A percentile compares a stretch with the other conserved stretches of the same genome.
Conservation (phyloP, 352 stramenopile genomes). For the Phytophthora pinifolia region DNA sequence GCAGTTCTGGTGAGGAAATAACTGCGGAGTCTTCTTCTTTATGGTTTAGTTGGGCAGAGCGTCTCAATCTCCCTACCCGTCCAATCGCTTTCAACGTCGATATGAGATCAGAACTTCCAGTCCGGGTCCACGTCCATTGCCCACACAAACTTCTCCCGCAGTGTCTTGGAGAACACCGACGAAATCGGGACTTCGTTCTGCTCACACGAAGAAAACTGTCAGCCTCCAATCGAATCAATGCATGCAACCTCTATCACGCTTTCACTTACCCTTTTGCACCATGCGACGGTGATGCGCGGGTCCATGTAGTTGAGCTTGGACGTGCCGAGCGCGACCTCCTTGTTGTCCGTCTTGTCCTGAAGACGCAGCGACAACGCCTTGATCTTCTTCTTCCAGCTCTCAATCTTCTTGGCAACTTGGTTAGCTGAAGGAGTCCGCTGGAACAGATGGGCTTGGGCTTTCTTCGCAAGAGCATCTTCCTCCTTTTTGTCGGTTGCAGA, state of each 20-base stretch:
- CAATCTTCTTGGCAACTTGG: slow-evolving; percentile 95
- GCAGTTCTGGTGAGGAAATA: slow-evolving; percentile 1
- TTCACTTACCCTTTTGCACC: slow-evolving; percentile 97
- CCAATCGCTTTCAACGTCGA: background rate
- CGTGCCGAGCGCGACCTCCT: slow-evolving; percentile 98
- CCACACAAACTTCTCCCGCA: slow-evolving; percentile 99
- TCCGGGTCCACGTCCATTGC: slow-evolving; percentile 97
- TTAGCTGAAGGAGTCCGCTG: slow-evolving; percentile 88
- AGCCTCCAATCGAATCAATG: slow-evolving; percentile 3
- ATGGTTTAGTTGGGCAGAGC: slow-evolving; percentile 16
- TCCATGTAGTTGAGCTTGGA: slow-evolving; percentile 99
- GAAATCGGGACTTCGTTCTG: slow-evolving; percentile 97
- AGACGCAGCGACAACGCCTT: slow-evolving; percentile 89
- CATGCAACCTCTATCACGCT: slow-evolving; percentile 51
- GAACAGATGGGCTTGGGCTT: slow-evolving; percentile 95
- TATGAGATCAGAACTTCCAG: slow-evolving; percentile 92
- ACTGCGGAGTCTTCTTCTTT: slow-evolving; percentile 22
- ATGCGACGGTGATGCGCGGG: slow-evolving; percentile 98
- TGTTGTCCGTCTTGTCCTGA: slow-evolving; percentile 99
- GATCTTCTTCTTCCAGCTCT: slow-evolving; percentile 95
- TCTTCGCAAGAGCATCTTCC: slow-evolving; percentile 87
- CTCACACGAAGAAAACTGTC: background rate
- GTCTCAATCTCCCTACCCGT: background rate
- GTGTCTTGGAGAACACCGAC: slow-evolving; percentile 97
- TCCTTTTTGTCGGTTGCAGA: slow-evolving; percentile 81